Percentiles rank a stretch among this genome's conserved stretches.
Conservation (phyloP, 148 eudicot genomes). For the Camellia sinensis region DNA sequence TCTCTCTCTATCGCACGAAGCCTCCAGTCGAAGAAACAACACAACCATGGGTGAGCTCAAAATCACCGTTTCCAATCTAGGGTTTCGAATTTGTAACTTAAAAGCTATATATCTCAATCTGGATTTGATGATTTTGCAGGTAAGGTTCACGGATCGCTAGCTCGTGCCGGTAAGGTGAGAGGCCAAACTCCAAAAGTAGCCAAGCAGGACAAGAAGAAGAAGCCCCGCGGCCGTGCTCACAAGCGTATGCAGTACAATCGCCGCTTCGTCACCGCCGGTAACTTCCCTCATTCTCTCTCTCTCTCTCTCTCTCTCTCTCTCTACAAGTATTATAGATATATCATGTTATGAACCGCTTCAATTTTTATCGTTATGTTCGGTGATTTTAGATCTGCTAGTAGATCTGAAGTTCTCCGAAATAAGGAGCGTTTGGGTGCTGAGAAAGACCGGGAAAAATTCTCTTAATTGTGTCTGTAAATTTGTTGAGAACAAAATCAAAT, state of each 20-base stretch:
- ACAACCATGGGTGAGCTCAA: slow-evolving; percentile 12
- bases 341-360: background rate
- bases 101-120: background rate
- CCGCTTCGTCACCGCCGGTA: slow-evolving; percentile 93
- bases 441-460: background rate
- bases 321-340: background rate
- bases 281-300: background rate
- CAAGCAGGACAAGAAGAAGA: slow-evolving; percentile 92
- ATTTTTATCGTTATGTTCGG: background rate
- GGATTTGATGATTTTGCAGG: slow-evolving; percentile 32
- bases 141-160: slow-evolving; percentile 93
- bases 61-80: background rate
- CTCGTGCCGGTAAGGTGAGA: slow-evolving; percentile 95
- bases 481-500: background rate
- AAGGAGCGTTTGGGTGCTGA: background rate
- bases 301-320: background rate
- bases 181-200: slow-evolving; percentile 93
- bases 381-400: background rate
- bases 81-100: background rate
- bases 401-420: background rate
- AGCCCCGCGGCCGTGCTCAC: slow-evolving; percentile 95
- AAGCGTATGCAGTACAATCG: slow-evolving; percentile 88
- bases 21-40: background rate
- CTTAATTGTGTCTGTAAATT: background rate
- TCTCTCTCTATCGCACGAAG: background rate